phyloP scores from a whole-genome alignment of 208 protist species.

The Wallacemonas sp. region DNA sequence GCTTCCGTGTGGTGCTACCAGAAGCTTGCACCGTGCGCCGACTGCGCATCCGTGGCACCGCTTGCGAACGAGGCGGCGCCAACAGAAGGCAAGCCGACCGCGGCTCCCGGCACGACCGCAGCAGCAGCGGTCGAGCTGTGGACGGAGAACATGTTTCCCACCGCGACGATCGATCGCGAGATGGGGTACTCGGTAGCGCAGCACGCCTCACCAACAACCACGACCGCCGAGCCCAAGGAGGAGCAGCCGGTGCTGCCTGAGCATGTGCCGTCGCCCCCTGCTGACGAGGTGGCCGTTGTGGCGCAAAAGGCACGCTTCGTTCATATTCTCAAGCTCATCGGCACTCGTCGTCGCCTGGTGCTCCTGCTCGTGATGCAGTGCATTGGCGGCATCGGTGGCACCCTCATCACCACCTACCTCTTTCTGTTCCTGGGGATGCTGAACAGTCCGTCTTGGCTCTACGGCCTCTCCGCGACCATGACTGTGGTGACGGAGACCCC shows the following conservation, averaged over 20 bases:
- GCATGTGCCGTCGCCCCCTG: background rate
- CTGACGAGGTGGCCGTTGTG: conserved; percentile 4
- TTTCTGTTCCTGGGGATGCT: conserved; percentile 39
- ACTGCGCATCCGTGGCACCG: conserved; percentile 20
- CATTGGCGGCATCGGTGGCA: conserved; percentile 27
- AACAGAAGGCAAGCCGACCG: too few species aligned
- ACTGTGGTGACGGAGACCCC: conserved; percentile 40
- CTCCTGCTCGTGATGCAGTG: conserved; percentile 22
- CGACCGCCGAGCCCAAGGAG: too few species aligned
- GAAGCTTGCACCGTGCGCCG: background rate
- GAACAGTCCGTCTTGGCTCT: conserved; percentile 20
- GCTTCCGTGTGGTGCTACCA: conserved; percentile 7
- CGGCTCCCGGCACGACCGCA: too few species aligned
- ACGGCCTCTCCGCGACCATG: conserved; percentile 30
- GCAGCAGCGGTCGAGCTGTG: background rate
- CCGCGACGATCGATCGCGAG: conserved; percentile 2
- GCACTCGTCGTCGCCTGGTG: conserved; percentile 15
- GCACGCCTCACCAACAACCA: too few species aligned
- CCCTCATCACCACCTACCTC: conserved; percentile 31
- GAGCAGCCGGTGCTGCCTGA: too few species aligned
- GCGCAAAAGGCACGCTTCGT: conserved; percentile 18
- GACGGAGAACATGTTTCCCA: background rate
- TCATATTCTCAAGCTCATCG: conserved; percentile 23
- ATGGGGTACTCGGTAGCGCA: conserved; percentile 12
- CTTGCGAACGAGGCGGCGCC: too few species aligned